Evolutionary conservation across 2,329 filamentous ascomycete genomes (phyloP).

Genomic region (Ophiognomonia clavigignenti-juglandacearum): DNA sequence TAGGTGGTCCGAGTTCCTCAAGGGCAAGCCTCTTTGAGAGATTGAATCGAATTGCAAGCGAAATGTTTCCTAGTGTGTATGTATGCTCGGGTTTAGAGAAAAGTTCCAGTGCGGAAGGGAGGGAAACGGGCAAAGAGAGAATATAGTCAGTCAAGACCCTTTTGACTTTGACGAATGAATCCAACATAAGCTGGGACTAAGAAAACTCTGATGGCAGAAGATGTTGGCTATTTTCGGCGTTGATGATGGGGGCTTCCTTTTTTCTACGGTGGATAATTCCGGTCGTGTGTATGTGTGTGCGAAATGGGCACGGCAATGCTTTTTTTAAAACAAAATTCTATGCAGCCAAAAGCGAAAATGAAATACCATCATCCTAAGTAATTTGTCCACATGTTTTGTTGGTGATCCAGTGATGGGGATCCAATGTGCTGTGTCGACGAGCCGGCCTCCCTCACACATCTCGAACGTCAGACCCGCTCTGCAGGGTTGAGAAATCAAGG

Average conservation of each 20-base stretch:
- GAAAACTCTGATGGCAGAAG: too few relatives aligned
- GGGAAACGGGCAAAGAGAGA: not conserved
- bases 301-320: constrained; percentile 8
- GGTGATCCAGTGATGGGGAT: too few relatives aligned
- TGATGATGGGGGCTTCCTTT: not conserved
- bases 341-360: not conserved
- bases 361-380: constrained; percentile 8
- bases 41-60: not conserved
- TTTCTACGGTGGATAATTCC: constrained; percentile 1
- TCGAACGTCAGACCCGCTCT: too few relatives aligned
- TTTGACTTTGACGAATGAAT: too few relatives aligned
- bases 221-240: constrained; percentile 11
- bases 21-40: constrained; percentile 70
- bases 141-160: too few relatives aligned
- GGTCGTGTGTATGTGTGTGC: constrained; percentile 3
- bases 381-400: not conserved
- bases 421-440: too few relatives aligned
- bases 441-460: too few relatives aligned
- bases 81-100: constrained; percentile 4
- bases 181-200: too few relatives aligned
- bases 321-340: too few relatives aligned
- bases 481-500: too few relatives aligned
- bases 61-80: too few relatives aligned
- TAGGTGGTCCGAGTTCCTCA: constrained; percentile 93
- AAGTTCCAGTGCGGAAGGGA: not conserved